A percentile compares a stretch with the other conserved stretches of the same genome.
Conservation (phyloP, 495 filamentous ascomycete species). For the Articulospora tetracladia region DNA sequence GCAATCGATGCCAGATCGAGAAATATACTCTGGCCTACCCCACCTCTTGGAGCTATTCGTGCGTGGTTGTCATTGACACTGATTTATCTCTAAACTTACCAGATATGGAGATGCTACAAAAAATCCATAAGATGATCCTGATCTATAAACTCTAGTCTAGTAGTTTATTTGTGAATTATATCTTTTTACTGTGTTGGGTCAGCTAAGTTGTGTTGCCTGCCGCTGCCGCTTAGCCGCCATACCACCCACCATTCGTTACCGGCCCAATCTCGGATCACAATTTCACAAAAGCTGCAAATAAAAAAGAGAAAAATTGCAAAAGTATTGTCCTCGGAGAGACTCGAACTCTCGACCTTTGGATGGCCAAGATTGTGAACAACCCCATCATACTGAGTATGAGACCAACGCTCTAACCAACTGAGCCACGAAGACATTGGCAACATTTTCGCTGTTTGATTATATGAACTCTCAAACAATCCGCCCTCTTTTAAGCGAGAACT, state of each 20-base stretch:
- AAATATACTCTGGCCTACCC: too few species aligned
- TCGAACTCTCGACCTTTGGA: neutral
- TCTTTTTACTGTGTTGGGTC: too few species aligned
- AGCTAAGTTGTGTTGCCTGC: too few species aligned
- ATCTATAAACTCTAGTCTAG: neutral
- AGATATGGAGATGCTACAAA: neutral
- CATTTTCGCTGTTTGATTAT: too few species aligned
- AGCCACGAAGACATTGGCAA: neutral
- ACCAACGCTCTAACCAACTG: neutral
- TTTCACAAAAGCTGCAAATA: neutral
- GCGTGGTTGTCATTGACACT: too few species aligned
- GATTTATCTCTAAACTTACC: neutral
- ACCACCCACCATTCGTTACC: neutral
- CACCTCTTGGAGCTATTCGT: too few species aligned
- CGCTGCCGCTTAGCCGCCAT: neutral
- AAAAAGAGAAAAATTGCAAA: neutral
- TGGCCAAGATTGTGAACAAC: neutral
- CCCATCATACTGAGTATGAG: neutral
- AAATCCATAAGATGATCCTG: neutral
- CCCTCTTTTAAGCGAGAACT: too few species aligned
- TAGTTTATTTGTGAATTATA: neutral
- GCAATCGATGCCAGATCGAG: too few species aligned
- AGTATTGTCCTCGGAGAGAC: neutral
- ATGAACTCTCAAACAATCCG: too few species aligned
- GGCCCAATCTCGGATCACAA: neutral